Evolutionary conservation across 1,284 basidiomycete species (phyloP), one percentile per base, ranked within the genome.

Genomic region (Trametes sp.): DNA sequence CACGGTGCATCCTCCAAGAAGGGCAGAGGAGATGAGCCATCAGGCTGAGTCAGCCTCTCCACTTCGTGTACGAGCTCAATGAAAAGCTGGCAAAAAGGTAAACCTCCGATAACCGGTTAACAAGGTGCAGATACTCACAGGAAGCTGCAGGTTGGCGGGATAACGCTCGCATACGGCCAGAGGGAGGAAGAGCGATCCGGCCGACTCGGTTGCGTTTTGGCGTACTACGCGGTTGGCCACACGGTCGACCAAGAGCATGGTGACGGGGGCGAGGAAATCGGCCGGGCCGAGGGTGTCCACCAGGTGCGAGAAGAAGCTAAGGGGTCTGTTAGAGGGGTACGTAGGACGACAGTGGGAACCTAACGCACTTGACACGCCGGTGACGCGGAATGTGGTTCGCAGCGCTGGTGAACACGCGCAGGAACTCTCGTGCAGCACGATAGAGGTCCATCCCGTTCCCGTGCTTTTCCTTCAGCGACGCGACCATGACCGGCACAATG

Each of bases 401-500:
- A 0, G 95, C 95, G 74, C 95, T 94, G 0, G 93, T 93, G 75
- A 97, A 96, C 35, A 95, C 87, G n/a, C 86, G 87, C 41, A 97
- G 75, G 74, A 96, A 94, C 31, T 92, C 87, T 68, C 85, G 84
- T 0, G 90, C 84, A 0, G 80, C 87, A 49, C 88, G 80, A 61
- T 88, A 88, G 26, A 96, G 78, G 35, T 89, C 84, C 56, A 92
- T 76, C 14, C 82, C 79, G 24, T 77, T 76, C 7, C 78, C 69
- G 65, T 90, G 81, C 53, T 83, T 81, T 60, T 81, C 73, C 75
- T 86, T 88, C 72, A 93, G 80, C 0, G 93, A 92, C 8, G 87
- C 82, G 19, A 91, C 89, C 87, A 98, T 93, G 38, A 98, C 93
- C 0, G 98, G 97, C 1, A 98, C 92, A 61, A 98, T 96, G 72